phyloP scores from a whole-genome alignment of 2,329 filamentous ascomycete species.

The Fonsecaea multimorphosa region DNA sequence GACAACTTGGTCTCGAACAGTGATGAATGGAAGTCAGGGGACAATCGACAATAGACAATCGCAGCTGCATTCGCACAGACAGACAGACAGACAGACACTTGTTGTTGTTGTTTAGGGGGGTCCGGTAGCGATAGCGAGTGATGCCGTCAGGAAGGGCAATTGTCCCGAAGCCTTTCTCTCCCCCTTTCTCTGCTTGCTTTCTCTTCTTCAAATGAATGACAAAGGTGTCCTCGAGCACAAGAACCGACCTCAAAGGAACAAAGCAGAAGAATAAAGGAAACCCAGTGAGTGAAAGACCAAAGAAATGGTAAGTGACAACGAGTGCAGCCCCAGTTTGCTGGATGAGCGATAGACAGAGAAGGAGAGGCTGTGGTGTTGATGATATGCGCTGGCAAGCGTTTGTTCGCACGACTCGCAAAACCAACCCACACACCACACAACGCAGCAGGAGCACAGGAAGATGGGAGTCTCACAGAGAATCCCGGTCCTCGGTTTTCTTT shows the following conservation, averaged over 20 bases:
- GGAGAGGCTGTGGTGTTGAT: neutral
- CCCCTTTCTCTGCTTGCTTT: conserved; percentile 5
- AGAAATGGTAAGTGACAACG: conserved; percentile 6
- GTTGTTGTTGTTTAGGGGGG: neutral
- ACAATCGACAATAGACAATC: conserved; percentile 12
- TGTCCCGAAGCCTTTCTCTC: conserved; percentile 5
- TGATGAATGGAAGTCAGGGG: conserved; percentile 22
- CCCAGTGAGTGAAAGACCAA: neutral
- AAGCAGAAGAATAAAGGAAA: conserved; percentile 4
- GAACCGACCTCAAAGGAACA: conserved; percentile 12
- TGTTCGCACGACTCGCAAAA: conserved; percentile 11
- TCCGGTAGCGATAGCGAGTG: conserved; percentile 6
- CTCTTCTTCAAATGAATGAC: conserved; percentile 20
- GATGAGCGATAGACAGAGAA: conserved; percentile 2
- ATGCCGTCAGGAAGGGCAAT: neutral
- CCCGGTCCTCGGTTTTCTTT: neutral
- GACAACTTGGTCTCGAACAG: conserved; percentile 10
- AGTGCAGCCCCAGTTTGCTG: neutral
- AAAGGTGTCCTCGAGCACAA: neutral
- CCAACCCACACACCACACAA: neutral
- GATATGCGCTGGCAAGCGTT: conserved; percentile 21
- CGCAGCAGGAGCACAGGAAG: conserved; percentile 6
- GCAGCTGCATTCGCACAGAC: conserved; percentile 8
- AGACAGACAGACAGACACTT: neutral
- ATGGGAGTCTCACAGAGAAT: conserved; percentile 15